These are phyloP conservation scores for Daedaleopsis nitida DNA, from an alignment of 768 basidiomycete genomes.

Conservation along the genomic window DNA sequence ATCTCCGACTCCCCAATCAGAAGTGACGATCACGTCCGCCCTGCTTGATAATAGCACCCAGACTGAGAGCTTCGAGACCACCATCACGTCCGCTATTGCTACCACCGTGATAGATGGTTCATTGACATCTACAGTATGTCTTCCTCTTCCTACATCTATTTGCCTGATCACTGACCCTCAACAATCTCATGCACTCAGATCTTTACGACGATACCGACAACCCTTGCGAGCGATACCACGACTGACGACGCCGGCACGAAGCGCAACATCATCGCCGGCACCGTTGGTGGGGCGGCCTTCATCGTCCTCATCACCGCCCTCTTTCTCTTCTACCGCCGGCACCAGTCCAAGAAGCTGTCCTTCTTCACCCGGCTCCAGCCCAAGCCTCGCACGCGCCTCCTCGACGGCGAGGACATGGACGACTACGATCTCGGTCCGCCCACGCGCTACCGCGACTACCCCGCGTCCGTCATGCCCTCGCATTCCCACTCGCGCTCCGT, in stretches of 20 bases:
- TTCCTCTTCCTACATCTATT: background rate
- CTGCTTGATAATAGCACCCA: constrained; percentile 1
- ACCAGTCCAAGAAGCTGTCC: constrained; percentile 29
- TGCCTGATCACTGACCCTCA: background rate
- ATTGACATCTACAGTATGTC: constrained; percentile 13
- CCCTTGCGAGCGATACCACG: constrained; percentile 2
- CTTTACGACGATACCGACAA: constrained; percentile 28
- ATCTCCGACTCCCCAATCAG: constrained; percentile 2
- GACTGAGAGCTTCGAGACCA: constrained; percentile 5
- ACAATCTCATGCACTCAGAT: constrained; percentile 11
- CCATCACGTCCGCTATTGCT: constrained; percentile 19
- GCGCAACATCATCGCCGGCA: constrained; percentile 34
- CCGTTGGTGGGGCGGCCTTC: constrained; percentile 30
- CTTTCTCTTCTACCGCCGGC: constrained; percentile 33
- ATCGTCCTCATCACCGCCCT: constrained; percentile 28
- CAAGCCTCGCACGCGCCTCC: constrained; percentile 26
- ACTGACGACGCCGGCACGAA: constrained; percentile 14
- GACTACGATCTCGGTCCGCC: constrained; percentile 27
- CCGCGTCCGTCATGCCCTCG: constrained; percentile 22
- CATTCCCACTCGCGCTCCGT: constrained; percentile 1
- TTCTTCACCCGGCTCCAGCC: constrained; percentile 26
- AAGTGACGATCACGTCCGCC: background rate
- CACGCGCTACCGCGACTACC: constrained; percentile 27
- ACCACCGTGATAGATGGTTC: constrained; percentile 18
- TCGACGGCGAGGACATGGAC: constrained; percentile 33